phyloP scores from a whole-genome alignment of 345 rosid genomes.

The Erodium maritimum region DNA sequence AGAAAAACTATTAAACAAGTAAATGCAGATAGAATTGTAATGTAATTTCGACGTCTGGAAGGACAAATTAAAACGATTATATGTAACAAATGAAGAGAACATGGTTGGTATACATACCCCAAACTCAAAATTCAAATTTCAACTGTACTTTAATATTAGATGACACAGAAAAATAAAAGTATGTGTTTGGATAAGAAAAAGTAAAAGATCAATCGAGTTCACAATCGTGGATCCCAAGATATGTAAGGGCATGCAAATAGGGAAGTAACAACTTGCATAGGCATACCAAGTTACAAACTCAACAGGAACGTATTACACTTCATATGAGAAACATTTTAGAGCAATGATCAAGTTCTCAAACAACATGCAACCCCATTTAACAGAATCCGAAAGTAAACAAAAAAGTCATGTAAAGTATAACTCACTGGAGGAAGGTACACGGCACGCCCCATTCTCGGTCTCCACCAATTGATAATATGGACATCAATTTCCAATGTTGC shows the following conservation, averaged over 20 bases:
- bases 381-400: background rate
- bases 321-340: too few relatives aligned
- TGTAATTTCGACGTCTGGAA: too few relatives aligned
- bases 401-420: background rate
- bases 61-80: too few relatives aligned
- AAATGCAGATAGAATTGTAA: too few relatives aligned
- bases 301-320: too few relatives aligned
- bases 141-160: background rate
- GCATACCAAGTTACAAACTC: too few relatives aligned
- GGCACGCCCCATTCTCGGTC: conserved; percentile 45
- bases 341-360: too few relatives aligned
- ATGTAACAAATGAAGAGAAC: too few relatives aligned
- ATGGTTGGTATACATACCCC: too few relatives aligned
- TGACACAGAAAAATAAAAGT: background rate
- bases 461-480: conserved; percentile 40
- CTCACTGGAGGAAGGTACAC: conserved; percentile 74
- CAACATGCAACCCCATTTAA: too few relatives aligned
- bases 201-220: background rate
- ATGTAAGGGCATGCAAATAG: too few relatives aligned
- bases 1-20: too few relatives aligned
- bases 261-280: background rate
- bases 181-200: background rate
- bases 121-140: background rate
- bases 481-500: conserved; percentile 66
- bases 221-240: background rate